Percentiles rank a stretch among this genome's conserved stretches.
Evolutionary conservation across 495 filamentous ascomycete species (phyloP).

Genomic region (Podospora didyma): DNA sequence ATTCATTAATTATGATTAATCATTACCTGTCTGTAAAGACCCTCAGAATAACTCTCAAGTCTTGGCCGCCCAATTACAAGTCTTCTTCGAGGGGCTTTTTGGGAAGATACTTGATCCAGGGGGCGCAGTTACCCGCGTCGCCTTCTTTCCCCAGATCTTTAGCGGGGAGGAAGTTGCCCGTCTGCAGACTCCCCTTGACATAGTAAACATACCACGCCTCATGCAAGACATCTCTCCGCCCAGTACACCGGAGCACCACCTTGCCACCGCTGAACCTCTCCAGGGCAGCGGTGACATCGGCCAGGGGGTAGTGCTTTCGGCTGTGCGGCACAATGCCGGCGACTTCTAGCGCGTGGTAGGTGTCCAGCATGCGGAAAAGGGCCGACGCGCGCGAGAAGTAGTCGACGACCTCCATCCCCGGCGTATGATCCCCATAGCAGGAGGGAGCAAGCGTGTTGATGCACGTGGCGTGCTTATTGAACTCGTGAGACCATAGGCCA

Average conservation of each 20-base stretch:
- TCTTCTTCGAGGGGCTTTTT: slow-evolving; percentile 23
- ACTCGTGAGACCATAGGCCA: slow-evolving; percentile 80
- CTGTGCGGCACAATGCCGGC: slow-evolving; percentile 62
- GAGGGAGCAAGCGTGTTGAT: slow-evolving; percentile 65
- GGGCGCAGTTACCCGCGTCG: slow-evolving; percentile 33
- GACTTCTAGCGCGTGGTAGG: slow-evolving; percentile 52
- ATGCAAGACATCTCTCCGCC: slow-evolving; percentile 51
- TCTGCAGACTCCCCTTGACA: slow-evolving; percentile 70
- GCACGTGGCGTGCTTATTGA: slow-evolving; percentile 80
- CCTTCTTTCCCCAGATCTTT: slow-evolving; percentile 31
- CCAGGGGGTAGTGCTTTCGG: slow-evolving; percentile 59
- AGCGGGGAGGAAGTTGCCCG: slow-evolving; percentile 65
- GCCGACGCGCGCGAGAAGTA: slow-evolving; percentile 57
- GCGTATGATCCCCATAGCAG: slow-evolving; percentile 66
- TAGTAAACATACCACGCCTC: slow-evolving; percentile 87
- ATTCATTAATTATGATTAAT: too few species aligned
- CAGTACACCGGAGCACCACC: slow-evolving; percentile 66
- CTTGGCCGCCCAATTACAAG: background rate
- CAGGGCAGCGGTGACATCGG: slow-evolving; percentile 62
- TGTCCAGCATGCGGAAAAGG: slow-evolving; percentile 57
- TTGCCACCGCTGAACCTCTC: slow-evolving; percentile 56
- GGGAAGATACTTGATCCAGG: slow-evolving; percentile 35
- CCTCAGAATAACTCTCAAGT: background rate
- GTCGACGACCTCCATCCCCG: slow-evolving; percentile 57
- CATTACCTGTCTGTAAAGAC: background rate